Conservation (phyloP, 768 basidiomycete species). For the Gloeostereum incarnatum region DNA sequence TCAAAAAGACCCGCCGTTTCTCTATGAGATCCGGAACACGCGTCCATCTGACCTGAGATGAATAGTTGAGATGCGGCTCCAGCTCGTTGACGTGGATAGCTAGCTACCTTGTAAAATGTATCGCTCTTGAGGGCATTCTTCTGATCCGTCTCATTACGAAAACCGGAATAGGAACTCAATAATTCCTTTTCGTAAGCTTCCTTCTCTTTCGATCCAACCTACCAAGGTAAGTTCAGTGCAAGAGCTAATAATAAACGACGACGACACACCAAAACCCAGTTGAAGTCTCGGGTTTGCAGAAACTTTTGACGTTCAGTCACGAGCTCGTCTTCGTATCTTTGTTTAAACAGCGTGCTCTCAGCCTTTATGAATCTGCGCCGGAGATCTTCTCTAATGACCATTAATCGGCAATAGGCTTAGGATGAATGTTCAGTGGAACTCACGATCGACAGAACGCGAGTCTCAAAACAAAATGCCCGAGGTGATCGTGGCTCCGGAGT, state of each 20-base stretch:
- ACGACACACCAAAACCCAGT: conserved; percentile 47
- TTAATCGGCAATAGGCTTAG: conserved; percentile 2
- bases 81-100: not conserved
- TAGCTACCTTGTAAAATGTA: conserved; percentile 68
- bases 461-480: conserved; percentile 89
- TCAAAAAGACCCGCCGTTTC: conserved; percentile 68
- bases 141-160: conserved; percentile 22
- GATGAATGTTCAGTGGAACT: conserved; percentile 22
- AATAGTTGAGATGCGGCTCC: not conserved
- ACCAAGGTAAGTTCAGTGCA: conserved; percentile 5
- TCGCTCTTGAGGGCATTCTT: conserved; percentile 33
- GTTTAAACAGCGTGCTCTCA: conserved; percentile 74
- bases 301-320: conserved; percentile 52
- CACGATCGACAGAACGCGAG: conserved; percentile 96
- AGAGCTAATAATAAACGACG: not conserved
- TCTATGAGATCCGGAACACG: conserved; percentile 90
- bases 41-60: conserved; percentile 84
- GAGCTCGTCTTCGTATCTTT: conserved; percentile 68
- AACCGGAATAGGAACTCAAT: conserved; percentile 30
- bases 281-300: conserved; percentile 52
- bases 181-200: conserved; percentile 36
- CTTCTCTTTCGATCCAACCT: conserved; percentile 60
- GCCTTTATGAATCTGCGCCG: conserved; percentile 83
- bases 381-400: conserved; percentile 68
- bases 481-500: conserved; percentile 75